phyloP scores from a whole-genome alignment of 805 yeast genomes.

The Priceomyces haplophilus region DNA sequence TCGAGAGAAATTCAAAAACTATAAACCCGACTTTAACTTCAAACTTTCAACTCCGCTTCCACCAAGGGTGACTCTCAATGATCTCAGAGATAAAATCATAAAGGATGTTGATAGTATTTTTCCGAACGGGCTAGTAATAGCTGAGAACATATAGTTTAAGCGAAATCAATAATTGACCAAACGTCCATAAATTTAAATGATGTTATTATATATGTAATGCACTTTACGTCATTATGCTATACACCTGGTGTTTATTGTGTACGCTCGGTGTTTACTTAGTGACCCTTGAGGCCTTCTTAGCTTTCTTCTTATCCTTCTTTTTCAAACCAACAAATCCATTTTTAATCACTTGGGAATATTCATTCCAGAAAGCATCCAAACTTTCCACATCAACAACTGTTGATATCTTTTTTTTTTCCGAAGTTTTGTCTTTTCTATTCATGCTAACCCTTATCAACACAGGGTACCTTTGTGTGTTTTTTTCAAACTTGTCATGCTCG shows the following conservation, averaged over 20 bases:
- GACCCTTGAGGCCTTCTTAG: slow-evolving; percentile 48
- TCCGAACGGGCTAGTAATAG: slow-evolving; percentile 54
- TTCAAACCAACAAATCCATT: slow-evolving; percentile 70
- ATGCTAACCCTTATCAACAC: slow-evolving; percentile 67
- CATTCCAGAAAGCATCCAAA: slow-evolving; percentile 73
- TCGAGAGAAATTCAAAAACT: slow-evolving; percentile 18
- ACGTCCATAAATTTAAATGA: background rate
- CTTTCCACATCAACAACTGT: slow-evolving; percentile 65
- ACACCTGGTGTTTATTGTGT: background rate
- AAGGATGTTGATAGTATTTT: slow-evolving; percentile 57
- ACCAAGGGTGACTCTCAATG: slow-evolving; percentile 32
- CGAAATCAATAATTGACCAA: background rate
- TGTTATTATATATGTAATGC: background rate
- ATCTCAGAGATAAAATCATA: slow-evolving; percentile 31
- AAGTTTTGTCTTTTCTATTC: slow-evolving; percentile 46
- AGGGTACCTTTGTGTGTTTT: slow-evolving; percentile 46
- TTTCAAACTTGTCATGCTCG: slow-evolving; percentile 11
- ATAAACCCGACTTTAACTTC: slow-evolving; percentile 27
- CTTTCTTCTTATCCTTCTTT: slow-evolving; percentile 78
- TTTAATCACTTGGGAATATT: slow-evolving; percentile 67
- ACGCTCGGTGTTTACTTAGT: slow-evolving; percentile 14
- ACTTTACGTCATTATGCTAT: background rate
- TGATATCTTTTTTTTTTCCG: slow-evolving; percentile 56
- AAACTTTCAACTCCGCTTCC: slow-evolving; percentile 37
- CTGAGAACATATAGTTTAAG: slow-evolving; percentile 39